Percentiles rank a stretch among this genome's conserved stretches.
phyloP scores from a whole-genome alignment of 2,329 filamentous ascomycete species.

The Coniosporium tulheliwenetii region DNA sequence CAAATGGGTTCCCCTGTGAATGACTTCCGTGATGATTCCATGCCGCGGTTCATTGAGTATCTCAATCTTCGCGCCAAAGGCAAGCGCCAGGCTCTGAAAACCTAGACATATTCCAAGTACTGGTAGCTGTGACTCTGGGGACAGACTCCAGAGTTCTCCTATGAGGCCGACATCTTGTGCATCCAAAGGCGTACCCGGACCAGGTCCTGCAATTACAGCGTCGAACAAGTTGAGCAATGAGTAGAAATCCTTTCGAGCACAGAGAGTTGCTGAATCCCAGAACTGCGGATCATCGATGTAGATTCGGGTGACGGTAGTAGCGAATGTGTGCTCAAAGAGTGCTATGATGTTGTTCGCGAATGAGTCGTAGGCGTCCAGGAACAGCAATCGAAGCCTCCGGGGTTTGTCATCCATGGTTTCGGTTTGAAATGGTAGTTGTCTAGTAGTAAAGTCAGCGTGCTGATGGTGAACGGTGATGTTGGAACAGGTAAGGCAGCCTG shows the following conservation, averaged over 20 bases:
- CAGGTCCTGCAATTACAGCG: slow-evolving; percentile 79
- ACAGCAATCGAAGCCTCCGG: slow-evolving; percentile 39
- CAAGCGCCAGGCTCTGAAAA: slow-evolving; percentile 64
- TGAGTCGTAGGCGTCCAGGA: slow-evolving; percentile 91
- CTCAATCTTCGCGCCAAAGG: slow-evolving; percentile 50
- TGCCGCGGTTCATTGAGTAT: slow-evolving; percentile 61
- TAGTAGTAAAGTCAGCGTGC: no score
- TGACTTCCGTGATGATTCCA: slow-evolving; percentile 59
- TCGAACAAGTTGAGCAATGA: slow-evolving; percentile 48
- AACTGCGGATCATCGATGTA: slow-evolving; percentile 43
- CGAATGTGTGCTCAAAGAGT: slow-evolving; percentile 55
- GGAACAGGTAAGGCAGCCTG: no score
- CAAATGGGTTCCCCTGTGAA: slow-evolving; percentile 45
- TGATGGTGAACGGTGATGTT: no score
- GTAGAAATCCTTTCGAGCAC: slow-evolving; percentile 16
- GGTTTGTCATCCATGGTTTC: no score
- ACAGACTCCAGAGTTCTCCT: slow-evolving; percentile 55
- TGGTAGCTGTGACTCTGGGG: slow-evolving; percentile 46
- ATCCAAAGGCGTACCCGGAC: slow-evolving; percentile 65
- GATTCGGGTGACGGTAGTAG: slow-evolving; percentile 53
- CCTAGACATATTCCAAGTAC: slow-evolving; percentile 81
- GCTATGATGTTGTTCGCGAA: slow-evolving; percentile 92
- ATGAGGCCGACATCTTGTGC: slow-evolving; percentile 72
- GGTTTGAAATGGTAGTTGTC: no score
- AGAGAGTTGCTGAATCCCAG: slow-evolving; percentile 21